These are phyloP conservation scores for Claviceps spartinae DNA, from an alignment of 2,329 filamentous ascomycete species.

Conservation along the genomic window DNA sequence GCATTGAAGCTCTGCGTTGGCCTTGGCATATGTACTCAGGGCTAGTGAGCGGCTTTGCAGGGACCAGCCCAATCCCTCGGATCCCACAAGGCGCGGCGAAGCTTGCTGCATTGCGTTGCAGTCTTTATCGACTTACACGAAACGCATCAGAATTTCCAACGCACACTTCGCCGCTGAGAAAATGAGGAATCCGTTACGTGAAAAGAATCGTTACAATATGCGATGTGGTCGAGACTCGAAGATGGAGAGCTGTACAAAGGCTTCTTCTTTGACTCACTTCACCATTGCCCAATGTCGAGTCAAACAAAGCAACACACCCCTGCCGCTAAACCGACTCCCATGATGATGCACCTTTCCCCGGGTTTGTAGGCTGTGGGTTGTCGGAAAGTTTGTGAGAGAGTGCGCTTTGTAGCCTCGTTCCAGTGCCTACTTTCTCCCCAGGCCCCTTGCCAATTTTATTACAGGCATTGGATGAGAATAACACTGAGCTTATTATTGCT, in stretches of 20 bases:
- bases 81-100: background rate
- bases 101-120: background rate
- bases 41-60: background rate
- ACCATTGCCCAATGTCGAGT: background rate
- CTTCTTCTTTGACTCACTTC: background rate
- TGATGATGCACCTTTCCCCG: background rate
- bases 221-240: background rate
- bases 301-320: background rate
- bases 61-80: background rate
- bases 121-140: background rate
- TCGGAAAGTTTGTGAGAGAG: background rate
- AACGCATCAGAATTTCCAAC: background rate
- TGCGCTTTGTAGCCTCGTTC: background rate
- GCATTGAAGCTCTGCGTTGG: background rate
- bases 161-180: background rate
- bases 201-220: background rate
- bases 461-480: background rate
- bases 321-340: background rate
- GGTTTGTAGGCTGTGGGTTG: background rate
- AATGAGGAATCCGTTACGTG: background rate
- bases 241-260: background rate
- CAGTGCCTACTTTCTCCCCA: background rate
- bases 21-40: background rate
- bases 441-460: background rate
- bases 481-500: background rate